Evolutionary conservation across 345 rosid species (phyloP).

Genomic region (Barbarea vulgaris): DNA sequence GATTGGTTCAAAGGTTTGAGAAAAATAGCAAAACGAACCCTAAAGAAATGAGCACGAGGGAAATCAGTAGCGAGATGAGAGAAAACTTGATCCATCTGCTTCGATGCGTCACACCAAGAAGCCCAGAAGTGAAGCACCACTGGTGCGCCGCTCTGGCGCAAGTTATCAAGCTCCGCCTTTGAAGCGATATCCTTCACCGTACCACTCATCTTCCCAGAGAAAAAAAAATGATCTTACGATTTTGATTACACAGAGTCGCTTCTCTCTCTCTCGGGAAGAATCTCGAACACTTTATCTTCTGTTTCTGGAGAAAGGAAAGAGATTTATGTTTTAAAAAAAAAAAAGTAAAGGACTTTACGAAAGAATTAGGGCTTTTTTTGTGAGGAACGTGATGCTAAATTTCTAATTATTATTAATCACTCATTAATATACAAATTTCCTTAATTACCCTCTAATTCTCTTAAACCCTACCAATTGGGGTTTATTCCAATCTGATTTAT

Average conservation of each 20-base stretch:
- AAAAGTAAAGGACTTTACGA: neutral
- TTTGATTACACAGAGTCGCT: constrained; percentile 4
- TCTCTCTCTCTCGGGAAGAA: constrained; percentile 1
- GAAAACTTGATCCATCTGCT: constrained; percentile 98
- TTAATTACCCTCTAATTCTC: neutral
- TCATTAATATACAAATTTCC: neutral
- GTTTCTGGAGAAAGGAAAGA: neutral
- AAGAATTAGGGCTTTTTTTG: neutral
- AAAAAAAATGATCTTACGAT: constrained; percentile 11
- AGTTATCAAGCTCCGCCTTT: constrained; percentile 75
- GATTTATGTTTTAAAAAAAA: neutral
- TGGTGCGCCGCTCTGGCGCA: constrained; percentile 55
- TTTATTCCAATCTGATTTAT: too few species aligned
- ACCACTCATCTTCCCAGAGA: constrained; percentile 65
- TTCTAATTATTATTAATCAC: neutral
- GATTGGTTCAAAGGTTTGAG: neutral
- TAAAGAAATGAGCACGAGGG: constrained; percentile 75
- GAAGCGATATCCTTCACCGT: constrained; percentile 84
- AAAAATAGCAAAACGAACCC: constrained; percentile 47
- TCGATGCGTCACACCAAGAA: constrained; percentile 97
- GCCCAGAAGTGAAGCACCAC: constrained; percentile 93
- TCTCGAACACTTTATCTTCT: neutral
- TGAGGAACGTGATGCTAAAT: neutral
- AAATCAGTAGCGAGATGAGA: constrained; percentile 90
- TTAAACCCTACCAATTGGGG: neutral